Percentiles rank a stretch among this genome's conserved stretches.
Conservation (phyloP, 495 filamentous ascomycete genomes). For the Aspergillus incahuasiensis region DNA sequence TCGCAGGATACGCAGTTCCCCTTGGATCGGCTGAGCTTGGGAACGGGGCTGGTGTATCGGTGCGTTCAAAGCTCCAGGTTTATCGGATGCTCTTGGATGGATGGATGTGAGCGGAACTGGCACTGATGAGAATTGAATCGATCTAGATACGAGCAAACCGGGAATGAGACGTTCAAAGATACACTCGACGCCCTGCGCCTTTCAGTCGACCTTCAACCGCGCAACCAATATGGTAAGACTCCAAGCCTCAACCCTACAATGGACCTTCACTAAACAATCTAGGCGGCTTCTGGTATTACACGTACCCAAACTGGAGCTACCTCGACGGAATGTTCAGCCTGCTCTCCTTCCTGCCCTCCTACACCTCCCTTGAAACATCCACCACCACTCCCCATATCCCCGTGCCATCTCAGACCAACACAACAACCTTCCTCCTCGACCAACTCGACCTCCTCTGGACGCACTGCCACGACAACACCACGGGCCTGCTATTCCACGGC, state of each 20-base stretch:
- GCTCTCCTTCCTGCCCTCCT: conserved; percentile 46
- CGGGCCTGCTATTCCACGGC: conserved; percentile 51
- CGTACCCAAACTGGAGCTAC: conserved; percentile 55
- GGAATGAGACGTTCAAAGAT: conserved; percentile 30
- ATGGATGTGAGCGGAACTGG: no score
- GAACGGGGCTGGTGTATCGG: conserved; percentile 35
- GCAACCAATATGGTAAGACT: conserved; percentile 26
- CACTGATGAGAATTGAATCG: no score
- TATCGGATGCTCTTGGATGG: no score
- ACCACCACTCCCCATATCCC: no score
- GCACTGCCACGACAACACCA: conserved; percentile 44
- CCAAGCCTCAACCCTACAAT: no score
- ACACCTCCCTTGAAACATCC: no score
- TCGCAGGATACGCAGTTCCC: conserved; percentile 30
- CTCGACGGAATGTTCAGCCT: conserved; percentile 54
- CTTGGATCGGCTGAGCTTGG: conserved; percentile 36
- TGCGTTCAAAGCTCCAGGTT: background rate
- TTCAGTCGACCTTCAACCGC: conserved; percentile 45
- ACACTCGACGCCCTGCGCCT: conserved; percentile 39
- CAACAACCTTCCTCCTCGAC: conserved; percentile 41
- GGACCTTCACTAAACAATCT: background rate
- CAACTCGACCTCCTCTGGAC: conserved; percentile 50
- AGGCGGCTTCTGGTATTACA: conserved; percentile 53
- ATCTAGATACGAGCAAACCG: conserved; percentile 26
- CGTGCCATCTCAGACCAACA: no score